Evolutionary conservation across 257 asterid genomes (phyloP).

Genomic region (Ilex asprella): DNA sequence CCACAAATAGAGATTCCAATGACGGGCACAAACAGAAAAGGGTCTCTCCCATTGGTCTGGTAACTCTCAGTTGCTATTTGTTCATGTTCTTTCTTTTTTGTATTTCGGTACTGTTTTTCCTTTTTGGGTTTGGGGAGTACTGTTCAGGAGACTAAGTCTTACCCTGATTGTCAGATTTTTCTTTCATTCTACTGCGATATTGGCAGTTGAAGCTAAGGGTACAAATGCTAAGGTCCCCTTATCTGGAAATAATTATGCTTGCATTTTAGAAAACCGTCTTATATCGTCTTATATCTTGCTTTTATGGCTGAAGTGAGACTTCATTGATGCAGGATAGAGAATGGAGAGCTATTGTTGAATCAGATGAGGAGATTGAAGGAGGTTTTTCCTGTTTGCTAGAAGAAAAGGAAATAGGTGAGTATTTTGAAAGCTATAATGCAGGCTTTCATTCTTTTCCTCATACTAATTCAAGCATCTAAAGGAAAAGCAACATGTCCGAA

Average conservation of each 20-base stretch:
- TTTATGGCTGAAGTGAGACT: conserved; percentile 14
- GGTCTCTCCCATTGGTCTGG: conserved; percentile 34
- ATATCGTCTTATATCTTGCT: not conserved
- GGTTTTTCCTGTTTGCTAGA: not conserved
- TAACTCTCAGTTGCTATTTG: conserved; percentile 22
- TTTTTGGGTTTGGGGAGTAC: too few species aligned
- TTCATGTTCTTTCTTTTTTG: conserved; percentile 11
- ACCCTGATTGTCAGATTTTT: too few species aligned
- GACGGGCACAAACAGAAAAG: conserved; percentile 32
- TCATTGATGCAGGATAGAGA: conserved; percentile 32
- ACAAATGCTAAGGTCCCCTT: not conserved
- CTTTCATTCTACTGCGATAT: too few species aligned
- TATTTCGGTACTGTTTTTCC: not conserved
- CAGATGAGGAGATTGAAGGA: not conserved
- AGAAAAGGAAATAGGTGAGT: not conserved
- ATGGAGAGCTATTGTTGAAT: conserved; percentile 14
- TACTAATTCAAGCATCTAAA: too few species aligned
- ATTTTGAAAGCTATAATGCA: not conserved
- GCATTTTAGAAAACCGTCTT: too few species aligned
- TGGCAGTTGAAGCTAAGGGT: too few species aligned
- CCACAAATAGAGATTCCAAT: conserved; percentile 21
- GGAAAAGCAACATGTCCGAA: too few species aligned
- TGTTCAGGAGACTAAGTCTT: too few species aligned
- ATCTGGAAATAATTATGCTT: not conserved
- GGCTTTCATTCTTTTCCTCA: too few species aligned